Conservation (phyloP, 2,329 filamentous ascomycete species). For the Endocalyx cinctus region DNA sequence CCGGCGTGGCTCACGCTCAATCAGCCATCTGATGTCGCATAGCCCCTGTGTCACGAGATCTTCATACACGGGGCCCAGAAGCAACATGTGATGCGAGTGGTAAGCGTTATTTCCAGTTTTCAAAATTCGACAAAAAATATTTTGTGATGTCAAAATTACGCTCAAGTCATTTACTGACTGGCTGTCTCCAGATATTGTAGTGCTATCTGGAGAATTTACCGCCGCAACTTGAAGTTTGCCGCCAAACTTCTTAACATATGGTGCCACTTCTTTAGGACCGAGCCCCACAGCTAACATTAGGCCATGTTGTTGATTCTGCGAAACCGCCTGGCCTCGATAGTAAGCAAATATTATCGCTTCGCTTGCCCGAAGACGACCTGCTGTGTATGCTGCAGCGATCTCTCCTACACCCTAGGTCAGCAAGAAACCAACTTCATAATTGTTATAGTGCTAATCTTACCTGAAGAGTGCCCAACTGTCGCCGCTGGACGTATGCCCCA, state of each 20-base stretch:
- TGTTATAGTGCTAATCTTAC: too few relatives aligned
- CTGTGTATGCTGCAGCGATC: neutral
- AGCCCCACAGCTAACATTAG: neutral
- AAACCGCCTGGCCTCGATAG: neutral
- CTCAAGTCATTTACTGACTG: too few relatives aligned
- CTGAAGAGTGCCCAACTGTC: neutral
- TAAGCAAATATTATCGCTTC: neutral
- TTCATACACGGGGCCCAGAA: neutral
- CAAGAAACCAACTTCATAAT: too few relatives aligned
- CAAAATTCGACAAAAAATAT: too few relatives aligned
- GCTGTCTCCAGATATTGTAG: too few relatives aligned
- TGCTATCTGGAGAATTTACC: too few relatives aligned
- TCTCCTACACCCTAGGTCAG: too few relatives aligned
- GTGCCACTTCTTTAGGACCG: neutral
- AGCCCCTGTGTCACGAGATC: neutral
- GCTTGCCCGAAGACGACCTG: neutral
- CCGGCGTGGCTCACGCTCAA: too few relatives aligned
- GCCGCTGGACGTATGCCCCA: neutral
- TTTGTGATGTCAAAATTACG: too few relatives aligned
- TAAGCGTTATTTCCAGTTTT: conserved; percentile 2
- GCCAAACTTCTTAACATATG: neutral
- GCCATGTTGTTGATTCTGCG: neutral
- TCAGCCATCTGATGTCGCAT: neutral
- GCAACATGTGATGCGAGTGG: conserved; percentile 4
- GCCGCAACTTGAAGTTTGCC: too few relatives aligned